phyloP scores from a whole-genome alignment of 371 early-diverging fungal genomes.

The Apophysomyces sp. region DNA sequence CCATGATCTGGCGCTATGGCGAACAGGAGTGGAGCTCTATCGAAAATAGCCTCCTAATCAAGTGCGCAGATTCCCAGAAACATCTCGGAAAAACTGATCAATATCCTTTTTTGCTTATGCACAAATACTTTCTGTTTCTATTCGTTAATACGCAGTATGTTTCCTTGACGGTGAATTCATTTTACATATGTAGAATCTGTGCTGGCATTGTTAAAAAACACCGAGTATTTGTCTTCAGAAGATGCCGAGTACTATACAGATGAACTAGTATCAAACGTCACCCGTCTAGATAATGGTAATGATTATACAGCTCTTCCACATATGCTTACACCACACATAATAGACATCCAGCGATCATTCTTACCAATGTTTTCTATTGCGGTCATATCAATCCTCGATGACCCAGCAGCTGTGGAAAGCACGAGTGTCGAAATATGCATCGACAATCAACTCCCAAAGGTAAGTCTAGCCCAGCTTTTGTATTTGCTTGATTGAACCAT shows the following conservation, averaged over 20 bases:
- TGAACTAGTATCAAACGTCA: slow-evolving; percentile 50
- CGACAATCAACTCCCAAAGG: slow-evolving; percentile 61
- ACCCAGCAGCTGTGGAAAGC: slow-evolving; percentile 57
- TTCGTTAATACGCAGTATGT: background rate
- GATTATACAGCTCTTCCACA: background rate
- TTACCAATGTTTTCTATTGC: slow-evolving; percentile 59
- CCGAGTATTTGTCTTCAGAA: slow-evolving; percentile 42
- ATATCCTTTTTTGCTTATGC: slow-evolving; percentile 26
- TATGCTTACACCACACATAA: background rate
- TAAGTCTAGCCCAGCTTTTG: slow-evolving; percentile 5
- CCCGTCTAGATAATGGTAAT: slow-evolving; percentile 43
- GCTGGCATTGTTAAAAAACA: slow-evolving; percentile 57
- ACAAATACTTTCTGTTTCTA: background rate
- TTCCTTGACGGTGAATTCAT: slow-evolving; percentile 1
- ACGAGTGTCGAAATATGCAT: slow-evolving; percentile 60
- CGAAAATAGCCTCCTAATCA: slow-evolving; percentile 70
- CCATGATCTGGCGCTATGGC: slow-evolving; percentile 63
- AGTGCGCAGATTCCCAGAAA: slow-evolving; percentile 67
- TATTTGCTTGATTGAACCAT: background rate
- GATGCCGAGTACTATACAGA: slow-evolving; percentile 50
- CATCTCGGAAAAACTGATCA: slow-evolving; percentile 55
- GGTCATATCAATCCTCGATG: slow-evolving; percentile 60
- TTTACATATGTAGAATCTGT: slow-evolving; percentile 60
- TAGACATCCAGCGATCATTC: slow-evolving; percentile 56
- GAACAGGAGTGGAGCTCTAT: slow-evolving; percentile 71